Conservation (phyloP, 805 yeast species). For the Teunomyces kruisii region DNA sequence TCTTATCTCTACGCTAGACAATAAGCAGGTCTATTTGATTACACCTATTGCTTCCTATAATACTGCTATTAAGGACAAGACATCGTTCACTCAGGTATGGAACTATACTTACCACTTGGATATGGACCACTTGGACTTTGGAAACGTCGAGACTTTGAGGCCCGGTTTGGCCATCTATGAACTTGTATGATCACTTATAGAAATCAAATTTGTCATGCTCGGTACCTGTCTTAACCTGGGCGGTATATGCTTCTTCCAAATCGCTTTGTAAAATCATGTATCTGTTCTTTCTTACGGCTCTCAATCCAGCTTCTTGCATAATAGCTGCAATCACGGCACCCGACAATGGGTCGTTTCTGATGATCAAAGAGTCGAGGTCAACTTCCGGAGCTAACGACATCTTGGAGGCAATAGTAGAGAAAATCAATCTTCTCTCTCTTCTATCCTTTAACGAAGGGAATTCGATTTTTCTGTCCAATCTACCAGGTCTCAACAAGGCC, state of each 20-base stretch:
- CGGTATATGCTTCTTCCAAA: constrained; percentile 94
- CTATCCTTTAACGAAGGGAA: constrained; percentile 95
- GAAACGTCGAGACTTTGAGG: constrained; percentile 43
- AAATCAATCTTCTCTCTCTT: constrained; percentile 95
- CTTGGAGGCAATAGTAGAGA: constrained; percentile 92
- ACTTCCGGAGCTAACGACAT: constrained; percentile 98
- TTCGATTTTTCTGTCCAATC: constrained; percentile 96
- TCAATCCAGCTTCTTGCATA: constrained; percentile 99
- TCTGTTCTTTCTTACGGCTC: constrained; percentile 98
- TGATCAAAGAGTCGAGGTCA: constrained; percentile 89
- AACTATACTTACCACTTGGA: constrained; percentile 54
- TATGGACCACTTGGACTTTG: constrained; percentile 68
- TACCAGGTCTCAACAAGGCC: constrained; percentile 95
- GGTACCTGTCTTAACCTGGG: constrained; percentile 93
- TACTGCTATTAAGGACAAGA: constrained; percentile 14
- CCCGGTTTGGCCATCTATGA: constrained; percentile 69
- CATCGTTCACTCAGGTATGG: constrained; percentile 20
- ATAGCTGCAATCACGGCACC: constrained; percentile 98
- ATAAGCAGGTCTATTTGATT: constrained; percentile 24
- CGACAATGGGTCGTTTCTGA: constrained; percentile 94
- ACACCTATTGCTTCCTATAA: constrained; percentile 42
- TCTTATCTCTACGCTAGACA: neutral
- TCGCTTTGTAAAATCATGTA: constrained; percentile 95
- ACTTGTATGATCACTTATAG: constrained; percentile 61
- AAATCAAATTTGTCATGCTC: constrained; percentile 98